These are phyloP conservation scores for Acer negundo DNA, from an alignment of 345 rosid species.

Conservation along the genomic window DNA sequence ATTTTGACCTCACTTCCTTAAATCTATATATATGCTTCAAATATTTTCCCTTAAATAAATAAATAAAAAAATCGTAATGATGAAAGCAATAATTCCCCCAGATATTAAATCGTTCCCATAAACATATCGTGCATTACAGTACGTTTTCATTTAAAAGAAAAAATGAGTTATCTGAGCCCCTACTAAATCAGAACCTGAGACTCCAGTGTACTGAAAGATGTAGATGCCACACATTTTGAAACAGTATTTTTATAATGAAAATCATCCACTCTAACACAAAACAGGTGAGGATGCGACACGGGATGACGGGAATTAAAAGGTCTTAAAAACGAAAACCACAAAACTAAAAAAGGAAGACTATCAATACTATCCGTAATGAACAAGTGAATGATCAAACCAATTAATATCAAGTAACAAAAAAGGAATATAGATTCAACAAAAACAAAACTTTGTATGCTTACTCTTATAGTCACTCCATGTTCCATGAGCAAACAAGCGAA, in stretches of 20 bases:
- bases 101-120: no score
- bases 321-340: not conserved
- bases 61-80: not conserved
- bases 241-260: no score
- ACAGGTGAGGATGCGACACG: no score
- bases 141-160: not conserved
- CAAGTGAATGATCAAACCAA: not conserved
- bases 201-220: no score
- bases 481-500: conserved; percentile 87
- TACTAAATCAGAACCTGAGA: no score
- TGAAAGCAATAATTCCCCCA: not conserved
- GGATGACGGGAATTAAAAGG: no score
- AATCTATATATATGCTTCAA: not conserved
- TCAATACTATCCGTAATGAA: not conserved
- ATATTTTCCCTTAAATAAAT: not conserved
- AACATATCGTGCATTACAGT: not conserved
- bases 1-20: not conserved
- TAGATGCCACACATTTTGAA: no score
- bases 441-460: conserved; percentile 26
- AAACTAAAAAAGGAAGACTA: not conserved
- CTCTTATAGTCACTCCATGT: conserved; percentile 95
- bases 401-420: not conserved
- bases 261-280: no score
- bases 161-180: no score
- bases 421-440: not conserved